Base-by-base conservation (phyloP, 106 monocot species). In the Phalaenopsis equestris region DNA sequence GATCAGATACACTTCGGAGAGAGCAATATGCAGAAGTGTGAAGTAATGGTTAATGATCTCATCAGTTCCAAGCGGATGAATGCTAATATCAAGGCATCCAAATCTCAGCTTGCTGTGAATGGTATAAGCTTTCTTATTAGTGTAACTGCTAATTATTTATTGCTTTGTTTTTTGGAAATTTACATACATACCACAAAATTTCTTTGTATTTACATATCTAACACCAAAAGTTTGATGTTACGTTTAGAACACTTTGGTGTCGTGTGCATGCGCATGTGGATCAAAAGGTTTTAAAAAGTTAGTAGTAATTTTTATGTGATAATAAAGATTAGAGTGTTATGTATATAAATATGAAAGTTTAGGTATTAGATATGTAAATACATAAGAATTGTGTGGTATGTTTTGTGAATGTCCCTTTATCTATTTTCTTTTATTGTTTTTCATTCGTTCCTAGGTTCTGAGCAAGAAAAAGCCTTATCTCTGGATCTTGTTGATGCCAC, bases 1-100 rank as follows among this genome's bases (percentile, higher is more conserved):
- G 61, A 79, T 77, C 85, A 99, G 99, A 99, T 99, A 85, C 94
- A 99, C 72, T 99, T 99, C 91, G 99, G 99, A 72, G 99, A 99
- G 78, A 93, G 86, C 83, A 99, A 89, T 81, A 99, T 95, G 95
- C 99, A 95, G 81, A 95, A 84, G 75, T 99, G 99, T 83, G 99
- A 99, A 86, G 95, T 99, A 73, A 99, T 99, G 99, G 85, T 95
- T 65, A 99, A 95, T 88, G 99, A 99, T 90, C 75, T 99, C 67
- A 99, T 99, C 85, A 90, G 88, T 85, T 99, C 93, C 18, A 99
- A 99, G 85, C 93, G 99, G 86, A 95, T 84, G 55, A 99, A 99
- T 87, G 68, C 90, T 78, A 99, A 93, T 83, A 95, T 99, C 79
- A 99, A 95, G 84, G 92, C 93, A 85, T 88, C 94, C 79, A 72